phyloP scores from a whole-genome alignment of 305 asterid genomes.

The Fraxinus platypoda region DNA sequence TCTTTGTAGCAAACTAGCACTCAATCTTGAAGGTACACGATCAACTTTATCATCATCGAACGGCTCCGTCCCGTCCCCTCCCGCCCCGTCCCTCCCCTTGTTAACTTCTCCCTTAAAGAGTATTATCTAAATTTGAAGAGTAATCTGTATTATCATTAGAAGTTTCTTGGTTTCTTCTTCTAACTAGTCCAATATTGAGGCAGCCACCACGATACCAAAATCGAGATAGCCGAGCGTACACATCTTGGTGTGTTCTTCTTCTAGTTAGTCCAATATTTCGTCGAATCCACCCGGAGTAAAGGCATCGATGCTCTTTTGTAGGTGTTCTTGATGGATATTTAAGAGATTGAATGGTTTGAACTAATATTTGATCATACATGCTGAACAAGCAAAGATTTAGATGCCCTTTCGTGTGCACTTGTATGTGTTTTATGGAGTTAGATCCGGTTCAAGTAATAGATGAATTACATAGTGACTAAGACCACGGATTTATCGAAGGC shows the following conservation, averaged over 20 bases:
- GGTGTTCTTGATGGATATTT: neutral
- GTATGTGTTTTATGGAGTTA: no score
- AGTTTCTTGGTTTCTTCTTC: neutral
- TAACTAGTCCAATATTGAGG: neutral
- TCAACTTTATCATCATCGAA: neutral
- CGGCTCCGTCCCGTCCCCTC: neutral
- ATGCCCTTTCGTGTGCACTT: neutral
- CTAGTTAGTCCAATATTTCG: neutral
- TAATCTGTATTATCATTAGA: neutral
- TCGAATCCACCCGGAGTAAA: neutral
- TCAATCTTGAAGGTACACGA: neutral
- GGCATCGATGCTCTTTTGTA: no score
- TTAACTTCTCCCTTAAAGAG: neutral
- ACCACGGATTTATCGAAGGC: neutral
- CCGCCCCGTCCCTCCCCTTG: neutral
- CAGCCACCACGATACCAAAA: neutral
- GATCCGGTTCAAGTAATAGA: no score
- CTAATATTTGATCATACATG: neutral
- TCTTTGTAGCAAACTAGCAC: neutral
- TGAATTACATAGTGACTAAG: no score
- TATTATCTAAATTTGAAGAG: neutral
- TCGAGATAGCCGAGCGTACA: neutral
- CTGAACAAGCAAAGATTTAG: neutral
- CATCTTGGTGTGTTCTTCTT: neutral
- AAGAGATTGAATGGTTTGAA: neutral